Percentiles rank a stretch among this genome's conserved stretches.
Conservation (phyloP, 495 filamentous ascomycete genomes). For the Aspergillus homomorphus region DNA sequence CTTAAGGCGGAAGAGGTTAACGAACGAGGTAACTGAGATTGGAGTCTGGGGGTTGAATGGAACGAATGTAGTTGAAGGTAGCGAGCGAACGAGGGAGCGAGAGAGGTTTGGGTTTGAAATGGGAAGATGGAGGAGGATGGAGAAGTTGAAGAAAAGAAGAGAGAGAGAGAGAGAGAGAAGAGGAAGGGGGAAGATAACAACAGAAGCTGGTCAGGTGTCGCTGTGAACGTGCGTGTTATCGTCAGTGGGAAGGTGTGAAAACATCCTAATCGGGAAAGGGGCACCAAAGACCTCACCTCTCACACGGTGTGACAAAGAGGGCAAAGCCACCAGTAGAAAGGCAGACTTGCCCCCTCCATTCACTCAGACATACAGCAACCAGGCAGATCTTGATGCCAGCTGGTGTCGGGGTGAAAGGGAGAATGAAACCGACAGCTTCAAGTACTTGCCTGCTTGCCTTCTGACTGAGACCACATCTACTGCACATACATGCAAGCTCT, state of each 20-base stretch:
- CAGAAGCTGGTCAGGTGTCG: constrained; percentile 13
- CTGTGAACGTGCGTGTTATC: constrained; percentile 5
- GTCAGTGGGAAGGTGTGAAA: constrained; percentile 17
- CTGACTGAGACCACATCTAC: background rate
- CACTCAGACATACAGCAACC: background rate
- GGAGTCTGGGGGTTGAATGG: background rate
- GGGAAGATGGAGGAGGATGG: constrained; percentile 1
- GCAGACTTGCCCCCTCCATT: background rate
- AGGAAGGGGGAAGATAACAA: background rate
- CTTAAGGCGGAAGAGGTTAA: background rate
- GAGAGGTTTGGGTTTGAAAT: background rate
- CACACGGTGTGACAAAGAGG: background rate
- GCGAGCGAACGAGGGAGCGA: background rate
- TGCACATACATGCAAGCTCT: no score
- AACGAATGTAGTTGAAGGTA: constrained; percentile 4
- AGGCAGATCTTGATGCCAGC: background rate
- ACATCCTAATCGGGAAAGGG: constrained; percentile 9
- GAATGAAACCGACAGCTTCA: no score
- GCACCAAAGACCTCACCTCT: background rate
- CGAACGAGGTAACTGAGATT: background rate
- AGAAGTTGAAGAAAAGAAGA: constrained; percentile 1
- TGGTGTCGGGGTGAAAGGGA: no score
- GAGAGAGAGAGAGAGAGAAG: background rate
- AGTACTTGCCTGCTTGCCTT: no score
- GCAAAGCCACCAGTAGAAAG: background rate